Base-by-base conservation (phyloP, 2,329 filamentous ascomycete species). In the Thyridium curvatum region DNA sequence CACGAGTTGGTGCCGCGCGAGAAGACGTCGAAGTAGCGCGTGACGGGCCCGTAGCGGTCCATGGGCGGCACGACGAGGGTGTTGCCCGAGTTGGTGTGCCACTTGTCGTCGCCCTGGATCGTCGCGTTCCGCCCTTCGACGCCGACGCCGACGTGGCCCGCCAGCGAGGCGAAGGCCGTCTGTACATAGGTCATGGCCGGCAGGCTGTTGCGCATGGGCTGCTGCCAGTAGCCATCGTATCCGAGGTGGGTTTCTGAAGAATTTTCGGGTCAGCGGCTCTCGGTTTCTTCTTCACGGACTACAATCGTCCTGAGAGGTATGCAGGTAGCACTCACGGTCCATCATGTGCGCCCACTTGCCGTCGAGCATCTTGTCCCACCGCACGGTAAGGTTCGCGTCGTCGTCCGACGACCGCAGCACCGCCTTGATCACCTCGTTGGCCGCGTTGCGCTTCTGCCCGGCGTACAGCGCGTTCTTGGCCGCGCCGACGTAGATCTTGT, bases 151-250 rank as follows among this genome's bases (percentile, higher is more conserved):
- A 86, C 64, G 39, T 79, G 69, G 8, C 82, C 82, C 1, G 75
- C 71, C 6, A 84, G 62, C 5, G 73, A 72, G 37, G 69, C 68
- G 38, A 82, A 75, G 2, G 66, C 59, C 3, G 66, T 67, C 52
- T 82, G 76, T 2, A 82, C 74, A 46, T 75, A 81, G 5, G 69
- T 61, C 45, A 84, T 66, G 8, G 74, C 70, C 0, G 82, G 80
- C 2, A 83, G 69, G 0, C 72, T 72, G 52, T 86, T 83, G 28
- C 80, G 68, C 82, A 85, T 85, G 1, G 83, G 80, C 53, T 86
- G 82, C 58, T 86, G 82, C 81, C 81, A 76, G 55, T 69, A 69
- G 35, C 64, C 67, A 38, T 73, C 62, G 34, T 72, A 77, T 15
- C 72, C 71, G 8, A 77, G 56, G 47, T 77, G 74, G 0, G 71